Evolutionary conservation across 2,329 filamentous ascomycete species (phyloP), one percentile per base, ranked within the genome.

Genomic region (Aspergillus glaucus): DNA sequence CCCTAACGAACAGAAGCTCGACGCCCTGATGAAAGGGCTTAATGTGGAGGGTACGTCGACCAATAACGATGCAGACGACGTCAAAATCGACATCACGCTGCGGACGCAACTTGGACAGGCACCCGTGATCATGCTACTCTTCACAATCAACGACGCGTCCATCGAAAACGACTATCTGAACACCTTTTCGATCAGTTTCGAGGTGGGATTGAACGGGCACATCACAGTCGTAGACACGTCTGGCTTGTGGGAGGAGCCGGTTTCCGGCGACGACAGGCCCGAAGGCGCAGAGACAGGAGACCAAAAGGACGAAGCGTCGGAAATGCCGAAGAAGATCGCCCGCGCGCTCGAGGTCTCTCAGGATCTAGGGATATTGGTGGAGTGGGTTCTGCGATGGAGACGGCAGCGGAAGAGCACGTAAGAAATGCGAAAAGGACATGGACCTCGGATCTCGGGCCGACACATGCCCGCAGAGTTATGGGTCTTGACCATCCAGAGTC

Each of bases 1-100:
- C 36, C 59, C 64, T 3, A 65, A 63, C 17, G 61, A 69, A 14
- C 71, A 74, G 0, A 85, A 87, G 61, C 79, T 82, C 50, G 70
- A 75, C 17, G 75, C 74, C 10, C 74, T 92, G 15, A 72, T 73
- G 21, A 54, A 55, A 19, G 52, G 50, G 2, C 46, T 47, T 28
- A 28, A 48, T 45, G 26, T 39, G 37, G 43, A n/a, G 17, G 49
- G 32, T 17, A 24, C 19, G 47, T 43, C 22, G 47, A 45, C 14
- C 40, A 19, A 45, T 37, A 34, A 41, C 6, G 44, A 36, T 14
- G 40, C 50, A 6, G 55, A 62, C 43, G 63, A 66, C 17, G 56
- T 67, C 48, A 67, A 63, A 47, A 60, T 70, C 28, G 67, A 70
- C 43, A 62, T 70, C 37, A 70, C 67, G 19, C 50, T 70, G 40